phyloP scores from a whole-genome alignment of 2,329 filamentous ascomycete species.

The Aspergillus sp. region DNA sequence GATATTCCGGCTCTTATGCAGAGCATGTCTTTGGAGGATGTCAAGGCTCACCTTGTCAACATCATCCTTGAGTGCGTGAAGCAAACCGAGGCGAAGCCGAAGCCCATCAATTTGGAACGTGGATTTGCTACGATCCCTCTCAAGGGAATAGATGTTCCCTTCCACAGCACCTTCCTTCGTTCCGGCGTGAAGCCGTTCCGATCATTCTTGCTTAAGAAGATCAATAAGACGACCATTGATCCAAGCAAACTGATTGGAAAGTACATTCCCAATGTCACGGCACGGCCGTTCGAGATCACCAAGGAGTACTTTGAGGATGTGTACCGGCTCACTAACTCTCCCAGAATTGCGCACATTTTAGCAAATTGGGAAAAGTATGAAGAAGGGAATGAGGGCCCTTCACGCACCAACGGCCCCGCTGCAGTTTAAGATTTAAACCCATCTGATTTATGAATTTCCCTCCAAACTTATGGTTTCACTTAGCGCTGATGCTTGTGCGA shows the following conservation, averaged over 20 bases:
- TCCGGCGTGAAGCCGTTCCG: conserved; percentile 99
- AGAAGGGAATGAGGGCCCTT: conserved; percentile 31
- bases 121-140: conserved; percentile 97
- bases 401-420: conserved; percentile 21
- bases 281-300: conserved; percentile 88
- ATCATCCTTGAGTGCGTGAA: conserved; percentile 89
- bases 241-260: conserved; percentile 95
- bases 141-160: conserved; percentile 95
- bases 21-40: conserved; percentile 81
- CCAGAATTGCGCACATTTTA: conserved; percentile 57
- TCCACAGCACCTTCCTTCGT: conserved; percentile 97
- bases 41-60: conserved; percentile 83
- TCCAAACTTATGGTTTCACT: neutral
- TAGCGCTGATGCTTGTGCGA: conserved; percentile 3
- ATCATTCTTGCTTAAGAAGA: conserved; percentile 98
- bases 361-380: conserved; percentile 82
- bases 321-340: conserved; percentile 84
- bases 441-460: neutral
- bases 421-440: conserved; percentile 8
- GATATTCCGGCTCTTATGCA: conserved; percentile 93
- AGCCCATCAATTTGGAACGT: conserved; percentile 84
- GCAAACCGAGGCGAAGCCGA: conserved; percentile 83
- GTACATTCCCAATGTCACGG: conserved; percentile 98
- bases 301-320: conserved; percentile 99
- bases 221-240: conserved; percentile 98